Percentiles rank a stretch among this genome's conserved stretches.
These are phyloP conservation scores for Kodamaea jinghongensis DNA, from an alignment of 805 yeast species.

Conservation along the genomic window DNA sequence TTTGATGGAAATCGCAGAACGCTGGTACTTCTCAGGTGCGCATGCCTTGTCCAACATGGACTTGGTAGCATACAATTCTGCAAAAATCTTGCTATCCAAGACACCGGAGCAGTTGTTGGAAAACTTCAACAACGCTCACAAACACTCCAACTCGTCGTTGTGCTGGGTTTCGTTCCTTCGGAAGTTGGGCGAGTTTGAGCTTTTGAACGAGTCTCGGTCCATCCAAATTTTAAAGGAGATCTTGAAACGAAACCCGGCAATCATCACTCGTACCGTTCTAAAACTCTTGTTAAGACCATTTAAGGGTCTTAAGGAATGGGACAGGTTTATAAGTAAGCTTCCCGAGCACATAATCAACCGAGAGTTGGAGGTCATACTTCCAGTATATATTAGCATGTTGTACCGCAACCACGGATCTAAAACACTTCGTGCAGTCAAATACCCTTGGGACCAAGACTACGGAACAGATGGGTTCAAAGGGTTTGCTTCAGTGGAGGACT, in stretches of 20 bases:
- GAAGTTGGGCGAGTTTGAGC: constrained; percentile 30
- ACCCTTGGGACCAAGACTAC: constrained; percentile 15
- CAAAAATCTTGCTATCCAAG: constrained; percentile 25
- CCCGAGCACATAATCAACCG: constrained; percentile 4
- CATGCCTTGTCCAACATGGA: constrained; percentile 16
- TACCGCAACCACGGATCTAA: constrained; percentile 14
- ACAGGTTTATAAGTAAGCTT: constrained; percentile 15
- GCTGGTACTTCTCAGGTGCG: constrained; percentile 16
- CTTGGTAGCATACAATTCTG: constrained; percentile 21
- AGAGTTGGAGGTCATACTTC: constrained; percentile 19
- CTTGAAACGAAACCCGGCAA: constrained; percentile 16
- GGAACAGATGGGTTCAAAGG: constrained; percentile 9
- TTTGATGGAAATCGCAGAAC: constrained; percentile 27
- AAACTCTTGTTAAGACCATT: constrained; percentile 30
- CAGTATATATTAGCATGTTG: constrained; percentile 20
- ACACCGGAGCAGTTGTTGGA: constrained; percentile 35
- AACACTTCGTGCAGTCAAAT: constrained; percentile 6
- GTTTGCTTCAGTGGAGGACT: constrained; percentile 12
- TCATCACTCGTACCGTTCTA: constrained; percentile 35
- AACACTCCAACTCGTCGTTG: constrained; percentile 23
- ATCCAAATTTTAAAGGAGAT: constrained; percentile 26
- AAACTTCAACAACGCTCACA: constrained; percentile 29
- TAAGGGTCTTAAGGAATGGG: constrained; percentile 21
- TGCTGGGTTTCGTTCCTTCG: constrained; percentile 37
- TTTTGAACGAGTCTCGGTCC: constrained; percentile 29